A percentile compares a stretch with the other conserved stretches of the same genome.
phyloP scores from a whole-genome alignment of 1,284 basidiomycete species.

The Neotropicomus parvogracilis region DNA sequence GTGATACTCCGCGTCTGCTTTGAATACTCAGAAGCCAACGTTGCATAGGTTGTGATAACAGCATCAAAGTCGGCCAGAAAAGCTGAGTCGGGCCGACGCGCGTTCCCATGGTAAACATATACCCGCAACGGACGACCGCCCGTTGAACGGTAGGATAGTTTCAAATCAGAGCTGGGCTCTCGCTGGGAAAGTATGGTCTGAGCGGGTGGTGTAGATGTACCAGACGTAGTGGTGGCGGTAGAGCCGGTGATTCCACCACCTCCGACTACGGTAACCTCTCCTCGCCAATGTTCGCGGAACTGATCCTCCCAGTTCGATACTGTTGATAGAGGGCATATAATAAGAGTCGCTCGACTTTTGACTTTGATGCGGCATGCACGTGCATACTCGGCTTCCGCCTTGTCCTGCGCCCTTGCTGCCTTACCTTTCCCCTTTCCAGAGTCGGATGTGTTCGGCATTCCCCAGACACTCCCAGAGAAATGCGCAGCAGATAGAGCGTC shows the following conservation, averaged over 20 bases:
- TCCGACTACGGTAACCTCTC: conserved; percentile 78
- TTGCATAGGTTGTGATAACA: conserved; percentile 96
- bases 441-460: conserved; percentile 60
- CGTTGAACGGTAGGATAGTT: conserved; percentile 36
- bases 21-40: conserved; percentile 91
- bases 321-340: conserved; percentile 94
- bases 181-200: conserved; percentile 32
- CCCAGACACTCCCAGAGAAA: conserved; percentile 78
- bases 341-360: conserved; percentile 88
- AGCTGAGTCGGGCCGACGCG: conserved; percentile 78
- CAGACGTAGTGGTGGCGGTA: conserved; percentile 28
- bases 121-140: conserved; percentile 66
- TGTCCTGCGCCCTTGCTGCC: conserved; percentile 60
- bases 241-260: conserved; percentile 48
- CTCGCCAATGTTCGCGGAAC: conserved; percentile 92
- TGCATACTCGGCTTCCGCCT: conserved; percentile 61
- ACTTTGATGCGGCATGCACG: conserved; percentile 72
- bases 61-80: conserved; percentile 93
- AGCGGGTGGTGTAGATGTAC: conserved; percentile 22
- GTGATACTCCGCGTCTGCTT: conserved; percentile 74
- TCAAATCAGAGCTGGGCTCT: conserved; percentile 37
- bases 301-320: conserved; percentile 99
- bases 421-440: conserved; percentile 61
- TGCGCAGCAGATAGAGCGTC: conserved; percentile 53
- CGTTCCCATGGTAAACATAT: conserved; percentile 95